Evolutionary conservation across 2,329 filamentous ascomycete genomes (phyloP), one percentile per base, ranked within the genome.

Genomic region (Pseudocercospora vitis): DNA sequence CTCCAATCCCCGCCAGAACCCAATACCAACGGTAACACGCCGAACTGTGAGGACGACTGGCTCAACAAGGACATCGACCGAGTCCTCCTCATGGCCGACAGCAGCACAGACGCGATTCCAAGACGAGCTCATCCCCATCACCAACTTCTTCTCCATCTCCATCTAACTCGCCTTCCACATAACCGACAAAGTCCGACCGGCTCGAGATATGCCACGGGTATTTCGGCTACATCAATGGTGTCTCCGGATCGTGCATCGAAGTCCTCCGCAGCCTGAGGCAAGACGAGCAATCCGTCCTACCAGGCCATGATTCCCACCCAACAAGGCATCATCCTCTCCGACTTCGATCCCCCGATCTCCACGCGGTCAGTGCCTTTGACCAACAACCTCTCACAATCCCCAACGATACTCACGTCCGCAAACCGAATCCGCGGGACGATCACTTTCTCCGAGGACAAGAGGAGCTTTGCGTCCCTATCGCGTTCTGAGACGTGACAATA

Each of bases 341-440:
- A 70, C 12, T 77, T 71, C 53, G 62, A 69, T 31, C 61, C 63
- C 1, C 42, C 50, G 53, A 44, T 18, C 51, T 59, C 2, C 52
- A 58, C 7, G 51, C 53, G 11, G 61, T 57, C 52, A 72, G 75
- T 56, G 60, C 72, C 12, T 77, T 77, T 60, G 61, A 68, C 16
- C 76, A 72, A 52, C 59, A 66, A 21, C 57, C 62, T 2, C 64
- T 69, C 1, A 65, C 68, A 16, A 78, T 76, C 57, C 76, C 76
- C 1, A 75, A 76, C 42, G 74, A 74, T 0, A 73, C 76, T 1
- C 76, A 78, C 47, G 72, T 73, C 23, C 75, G 76, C 35, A 78
- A 78, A 66, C 76, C 71, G 33, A 74, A 75, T 35, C 76, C 76
- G 0, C 67, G 76, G 14, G 66, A 63, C 7, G 73, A 77, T 50